A percentile compares a stretch with the other conserved stretches of the same genome.
phyloP scores from a whole-genome alignment of 2,329 filamentous ascomycete genomes.

The Diplodia intermedia region DNA sequence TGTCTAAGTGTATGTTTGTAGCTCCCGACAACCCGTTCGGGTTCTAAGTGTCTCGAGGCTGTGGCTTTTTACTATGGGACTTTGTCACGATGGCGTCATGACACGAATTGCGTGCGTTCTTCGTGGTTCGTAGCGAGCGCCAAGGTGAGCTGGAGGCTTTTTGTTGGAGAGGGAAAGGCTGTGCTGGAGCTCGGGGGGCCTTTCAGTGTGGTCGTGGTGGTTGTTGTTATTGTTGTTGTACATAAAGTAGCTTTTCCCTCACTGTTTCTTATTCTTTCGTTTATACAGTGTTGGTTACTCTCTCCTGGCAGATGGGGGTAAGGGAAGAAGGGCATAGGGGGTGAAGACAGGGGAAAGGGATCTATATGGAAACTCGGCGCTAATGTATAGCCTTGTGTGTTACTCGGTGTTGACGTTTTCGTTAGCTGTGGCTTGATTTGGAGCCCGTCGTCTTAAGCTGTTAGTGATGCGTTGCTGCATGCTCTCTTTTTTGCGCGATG shows the following conservation, averaged over 20 bases:
- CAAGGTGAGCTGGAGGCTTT: neutral
- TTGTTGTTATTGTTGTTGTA: neutral
- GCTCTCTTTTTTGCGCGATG: neutral
- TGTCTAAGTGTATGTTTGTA: slow-evolving; percentile 42
- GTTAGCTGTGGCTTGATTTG: neutral
- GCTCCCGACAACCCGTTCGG: slow-evolving; percentile 75
- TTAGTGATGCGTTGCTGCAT: neutral
- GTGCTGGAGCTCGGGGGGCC: neutral
- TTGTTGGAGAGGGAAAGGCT: neutral
- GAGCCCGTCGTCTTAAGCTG: neutral
- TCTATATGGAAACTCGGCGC: slow-evolving; percentile 11
- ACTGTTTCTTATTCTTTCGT: neutral
- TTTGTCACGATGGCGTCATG: neutral
- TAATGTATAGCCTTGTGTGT: slow-evolving; percentile 21
- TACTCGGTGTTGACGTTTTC: neutral
- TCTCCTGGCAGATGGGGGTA: neutral
- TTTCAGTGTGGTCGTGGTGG: neutral
- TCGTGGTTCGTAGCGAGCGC: neutral
- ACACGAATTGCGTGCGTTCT: neutral
- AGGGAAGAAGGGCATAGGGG: neutral
- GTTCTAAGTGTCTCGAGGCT: slow-evolving; percentile 56
- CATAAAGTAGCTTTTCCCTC: slow-evolving; percentile 11
- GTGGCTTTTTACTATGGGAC: neutral
- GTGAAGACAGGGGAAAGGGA: neutral
- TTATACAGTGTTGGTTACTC: neutral